Evolutionary conservation across 305 asterid genomes (phyloP), one percentile per base, ranked within the genome.

Genomic region (Caryopteris hybrid): DNA sequence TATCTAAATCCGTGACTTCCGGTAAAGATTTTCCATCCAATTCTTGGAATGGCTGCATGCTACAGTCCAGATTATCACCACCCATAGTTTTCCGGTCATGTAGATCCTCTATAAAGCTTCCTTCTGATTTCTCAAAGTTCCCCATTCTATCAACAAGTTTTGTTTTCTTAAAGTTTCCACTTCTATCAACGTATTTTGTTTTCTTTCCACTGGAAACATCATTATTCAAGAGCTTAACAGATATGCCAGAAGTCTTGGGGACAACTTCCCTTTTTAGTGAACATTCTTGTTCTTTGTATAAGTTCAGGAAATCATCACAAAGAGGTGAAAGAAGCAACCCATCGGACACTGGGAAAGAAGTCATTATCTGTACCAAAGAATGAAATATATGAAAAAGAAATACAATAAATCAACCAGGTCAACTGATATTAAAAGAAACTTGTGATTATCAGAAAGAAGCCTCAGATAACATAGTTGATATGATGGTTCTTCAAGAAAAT

Each of bases 261-360:
- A 74, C 74, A 69, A 80, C 70, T 72, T 77, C 76, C 46, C 73
- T 73, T 34, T 71, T 66, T 53, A 68, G 52, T n/a, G 77, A 73
- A 74, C 14, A 25, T 31, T 79, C 79, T 53, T 61, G 73, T 72
- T 74, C 82, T 74, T 79, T 78, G 46, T 61, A 71, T 73, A 88
- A 70, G 79, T 79, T 85, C 61, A 83, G 66, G 76, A 89, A 76
- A 52, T 78, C 85, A 50, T 84, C 92, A 70, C 71, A 76, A 23
- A 93, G 96, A 74, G 99, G 99, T 58, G 99, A 89, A 73, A 88
- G 84, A 79, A 87, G 84, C 63, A 68, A 69, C 25, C 58, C 85
- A 55, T 79, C 78, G 60, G 79, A 45, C 60, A 75, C 80, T 22
- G 87, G 83, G 73, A 68, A 78, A 55, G 89, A 78, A 67, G 92